Evolutionary conservation across 768 basidiomycete species (phyloP), one percentile per base, ranked within the genome.

Genomic region (Lactarius hengduanensis): DNA sequence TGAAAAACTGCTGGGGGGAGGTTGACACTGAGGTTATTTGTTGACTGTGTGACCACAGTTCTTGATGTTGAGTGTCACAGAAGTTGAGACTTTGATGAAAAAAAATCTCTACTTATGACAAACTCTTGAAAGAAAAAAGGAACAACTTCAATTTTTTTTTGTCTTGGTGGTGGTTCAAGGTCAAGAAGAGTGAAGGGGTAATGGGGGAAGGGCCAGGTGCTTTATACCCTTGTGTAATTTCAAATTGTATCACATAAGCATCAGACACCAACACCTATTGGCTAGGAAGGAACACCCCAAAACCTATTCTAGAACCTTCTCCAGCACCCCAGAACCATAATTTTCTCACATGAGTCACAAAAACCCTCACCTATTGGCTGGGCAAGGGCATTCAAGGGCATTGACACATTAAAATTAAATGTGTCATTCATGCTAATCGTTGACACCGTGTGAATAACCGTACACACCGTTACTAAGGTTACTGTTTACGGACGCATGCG

Each of bases 191-290:
- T 45, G 28, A 0, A 20, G 50, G 50, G 4, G 0, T 5, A 1
- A 11, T 13, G 16, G 47, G 45, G 6, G 18, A 9, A 53, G 40
- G 28, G 57, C 1, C 5, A 20, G 22, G 1, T n/a, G 1, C 7
- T 67, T 30, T 67, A 67, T 63, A 63, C 18, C 22, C 7, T 15
- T 0, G 1, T 10, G 15, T 20, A 36, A 66, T 66, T 66, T 62
- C 43, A 66, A 66, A 66, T 61, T 43, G 22, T 36, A 38, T 26
- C 57, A 64, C 11, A 36, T 61, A 43, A 38, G 53, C 53, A 58
- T 41, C 45, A 32, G 22, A 13, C 22, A 50, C n/a, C n/a, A 11
- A 5, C 26, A 22, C n/a, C 47, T 6, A 50, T 50, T 50, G 47
- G 45, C 45, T 47, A n/a, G 9, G 16, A 3, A 47, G 10, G 11